Evolutionary conservation across 805 yeast species (phyloP).

Genomic region (Maudiozyma barnettii): DNA sequence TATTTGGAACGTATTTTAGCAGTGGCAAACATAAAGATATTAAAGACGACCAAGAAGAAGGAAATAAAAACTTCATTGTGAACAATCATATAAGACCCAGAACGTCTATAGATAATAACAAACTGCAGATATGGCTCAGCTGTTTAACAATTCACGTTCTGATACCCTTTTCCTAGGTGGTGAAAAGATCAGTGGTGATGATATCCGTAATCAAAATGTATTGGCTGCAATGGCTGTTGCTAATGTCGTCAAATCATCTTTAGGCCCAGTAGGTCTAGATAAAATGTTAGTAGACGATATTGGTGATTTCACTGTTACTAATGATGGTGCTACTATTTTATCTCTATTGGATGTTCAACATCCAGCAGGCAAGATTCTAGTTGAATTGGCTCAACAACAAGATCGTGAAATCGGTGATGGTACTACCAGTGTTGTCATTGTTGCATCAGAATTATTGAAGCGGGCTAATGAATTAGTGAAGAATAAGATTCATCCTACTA

Average conservation of each 20-base stretch:
- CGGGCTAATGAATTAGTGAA: constrained; percentile 91
- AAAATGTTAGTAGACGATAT: constrained; percentile 98
- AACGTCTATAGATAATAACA: background rate
- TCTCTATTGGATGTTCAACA: constrained; percentile 90
- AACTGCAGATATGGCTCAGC: constrained; percentile 36
- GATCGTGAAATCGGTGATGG: constrained; percentile 99
- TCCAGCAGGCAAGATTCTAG: constrained; percentile 96
- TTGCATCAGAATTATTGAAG: constrained; percentile 84
- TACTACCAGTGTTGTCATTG: constrained; percentile 92
- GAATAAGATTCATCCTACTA: constrained; percentile 93
- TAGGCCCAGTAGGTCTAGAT: constrained; percentile 97
- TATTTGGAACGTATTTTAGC: background rate
- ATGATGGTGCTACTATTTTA: constrained; percentile 96
- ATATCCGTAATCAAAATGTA: constrained; percentile 91
- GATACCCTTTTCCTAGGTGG: constrained; percentile 94
- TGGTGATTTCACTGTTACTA: constrained; percentile 97
- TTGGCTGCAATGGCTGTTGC: constrained; percentile 84
- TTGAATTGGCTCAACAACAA: constrained; percentile 96
- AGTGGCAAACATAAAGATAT: background rate
- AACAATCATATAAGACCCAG: too few species aligned
- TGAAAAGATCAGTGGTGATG: constrained; percentile 92
- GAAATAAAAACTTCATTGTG: background rate
- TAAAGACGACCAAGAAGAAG: background rate
- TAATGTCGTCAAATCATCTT: constrained; percentile 73
- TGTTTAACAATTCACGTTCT: constrained; percentile 75